Percentiles rank a stretch among this genome's conserved stretches.
These are phyloP conservation scores for Elsinoe arachidis DNA, from an alignment of 2,329 filamentous ascomycete genomes.

Conservation along the genomic window DNA sequence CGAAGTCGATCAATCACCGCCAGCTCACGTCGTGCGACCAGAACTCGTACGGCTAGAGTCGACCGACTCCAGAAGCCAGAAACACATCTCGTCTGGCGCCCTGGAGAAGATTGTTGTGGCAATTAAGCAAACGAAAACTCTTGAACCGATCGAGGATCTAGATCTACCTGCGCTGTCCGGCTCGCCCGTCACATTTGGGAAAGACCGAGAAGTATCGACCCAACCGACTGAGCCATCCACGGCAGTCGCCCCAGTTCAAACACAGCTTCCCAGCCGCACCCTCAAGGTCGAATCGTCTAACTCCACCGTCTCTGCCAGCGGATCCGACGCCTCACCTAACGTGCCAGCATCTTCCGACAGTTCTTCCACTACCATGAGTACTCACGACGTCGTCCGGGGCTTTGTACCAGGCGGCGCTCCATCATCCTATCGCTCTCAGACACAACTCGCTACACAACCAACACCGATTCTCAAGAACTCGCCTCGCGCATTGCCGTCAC, in stretches of 20 bases:
- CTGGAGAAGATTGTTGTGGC: constrained; percentile 90
- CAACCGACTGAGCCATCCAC: constrained; percentile 7
- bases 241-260: constrained; percentile 16
- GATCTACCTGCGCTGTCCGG: constrained; percentile 20
- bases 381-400: constrained; percentile 69
- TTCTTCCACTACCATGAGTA: constrained; percentile 52
- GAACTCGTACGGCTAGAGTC: constrained; percentile 65
- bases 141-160: constrained; percentile 49
- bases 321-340: constrained; percentile 30
- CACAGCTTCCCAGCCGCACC: constrained; percentile 18
- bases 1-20: constrained; percentile 38
- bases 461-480: constrained; percentile 53
- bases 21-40: constrained; percentile 45
- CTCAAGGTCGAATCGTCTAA: constrained; percentile 46
- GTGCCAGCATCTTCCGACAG: constrained; percentile 47
- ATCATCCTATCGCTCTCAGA: constrained; percentile 57
- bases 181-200: constrained; percentile 10
- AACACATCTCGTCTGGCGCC: constrained; percentile 86
- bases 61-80: constrained; percentile 61
- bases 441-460: constrained; percentile 44
- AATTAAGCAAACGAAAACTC: constrained; percentile 73
- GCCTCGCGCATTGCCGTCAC: constrained; percentile 25
- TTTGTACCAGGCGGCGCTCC: constrained; percentile 71
- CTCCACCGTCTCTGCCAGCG: constrained; percentile 44
- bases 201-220: not conserved